phyloP scores from a whole-genome alignment of 2,329 filamentous ascomycete species.

The Chrysoporthe deuterocubensis region DNA sequence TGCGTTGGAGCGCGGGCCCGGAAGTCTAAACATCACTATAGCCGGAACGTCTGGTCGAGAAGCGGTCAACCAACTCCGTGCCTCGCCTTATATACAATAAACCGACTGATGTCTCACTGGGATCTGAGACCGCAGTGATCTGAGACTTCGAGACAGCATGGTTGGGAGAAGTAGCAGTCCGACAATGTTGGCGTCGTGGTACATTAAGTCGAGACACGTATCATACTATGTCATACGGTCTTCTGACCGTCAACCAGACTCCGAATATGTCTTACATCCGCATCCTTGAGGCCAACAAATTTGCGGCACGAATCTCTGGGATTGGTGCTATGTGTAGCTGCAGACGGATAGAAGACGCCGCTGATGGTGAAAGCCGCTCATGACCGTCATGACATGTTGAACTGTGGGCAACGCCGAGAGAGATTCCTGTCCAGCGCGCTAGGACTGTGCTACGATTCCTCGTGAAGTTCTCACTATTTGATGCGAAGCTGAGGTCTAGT shows the following conservation, averaged over 20 bases:
- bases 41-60: neutral
- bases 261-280: neutral
- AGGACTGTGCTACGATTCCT: neutral
- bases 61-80: conserved; percentile 22
- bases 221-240: neutral
- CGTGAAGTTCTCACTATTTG: neutral
- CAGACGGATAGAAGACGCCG: neutral
- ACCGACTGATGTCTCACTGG: conserved; percentile 16
- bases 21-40: neutral
- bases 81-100: conserved; percentile 16
- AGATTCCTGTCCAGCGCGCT: neutral
- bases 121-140: conserved; percentile 23
- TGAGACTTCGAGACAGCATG: neutral
- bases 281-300: neutral
- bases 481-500: neutral
- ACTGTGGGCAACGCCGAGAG: neutral
- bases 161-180: neutral
- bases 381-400: neutral
- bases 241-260: neutral
- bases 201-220: conserved; percentile 3
- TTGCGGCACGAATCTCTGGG: neutral
- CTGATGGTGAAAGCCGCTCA: neutral
- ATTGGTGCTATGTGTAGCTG: neutral
- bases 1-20: conserved; percentile 10
- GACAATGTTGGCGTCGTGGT: conserved; percentile 3